Percentiles rank a stretch among this genome's conserved stretches.
Conservation (phyloP, 78 protist genomes). For the Dictyostelium purpureum region DNA sequence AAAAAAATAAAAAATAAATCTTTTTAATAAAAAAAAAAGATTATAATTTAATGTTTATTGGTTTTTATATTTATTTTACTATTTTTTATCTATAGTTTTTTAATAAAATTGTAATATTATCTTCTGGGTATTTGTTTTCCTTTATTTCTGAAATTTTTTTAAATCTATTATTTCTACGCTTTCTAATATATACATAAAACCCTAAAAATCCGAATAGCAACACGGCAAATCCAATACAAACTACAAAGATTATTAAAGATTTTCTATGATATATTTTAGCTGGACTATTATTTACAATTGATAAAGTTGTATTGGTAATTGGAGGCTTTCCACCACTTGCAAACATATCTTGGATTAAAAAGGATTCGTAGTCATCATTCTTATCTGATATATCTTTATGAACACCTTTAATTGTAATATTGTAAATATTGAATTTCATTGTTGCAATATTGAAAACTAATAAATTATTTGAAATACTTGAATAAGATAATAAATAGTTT, state of each 20-base stretch:
- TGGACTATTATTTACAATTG: background rate
- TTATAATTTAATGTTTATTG: background rate
- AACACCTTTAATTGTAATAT: background rate
- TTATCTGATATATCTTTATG: no score
- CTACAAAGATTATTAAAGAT: background rate
- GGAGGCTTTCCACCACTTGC: background rate
- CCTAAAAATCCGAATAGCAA: no score
- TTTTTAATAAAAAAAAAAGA: background rate
- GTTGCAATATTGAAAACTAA: background rate
- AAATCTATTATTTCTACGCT: background rate
- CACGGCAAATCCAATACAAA: background rate
- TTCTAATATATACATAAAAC: no score
- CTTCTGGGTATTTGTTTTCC: background rate
- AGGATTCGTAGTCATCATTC: no score
- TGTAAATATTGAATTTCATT: background rate
- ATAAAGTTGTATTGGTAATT: background rate
- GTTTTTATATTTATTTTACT: background rate
- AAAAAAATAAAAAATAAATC: background rate
- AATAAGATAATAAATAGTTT: background rate
- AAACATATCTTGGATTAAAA: background rate
- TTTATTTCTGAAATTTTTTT: slow-evolving; percentile 1
- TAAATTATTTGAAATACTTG: background rate
- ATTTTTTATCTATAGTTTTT: background rate
- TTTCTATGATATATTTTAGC: background rate
- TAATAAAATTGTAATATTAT: background rate